Base-by-base conservation (phyloP, 805 yeast genomes). In the Wickerhamiella musiphila region DNA sequence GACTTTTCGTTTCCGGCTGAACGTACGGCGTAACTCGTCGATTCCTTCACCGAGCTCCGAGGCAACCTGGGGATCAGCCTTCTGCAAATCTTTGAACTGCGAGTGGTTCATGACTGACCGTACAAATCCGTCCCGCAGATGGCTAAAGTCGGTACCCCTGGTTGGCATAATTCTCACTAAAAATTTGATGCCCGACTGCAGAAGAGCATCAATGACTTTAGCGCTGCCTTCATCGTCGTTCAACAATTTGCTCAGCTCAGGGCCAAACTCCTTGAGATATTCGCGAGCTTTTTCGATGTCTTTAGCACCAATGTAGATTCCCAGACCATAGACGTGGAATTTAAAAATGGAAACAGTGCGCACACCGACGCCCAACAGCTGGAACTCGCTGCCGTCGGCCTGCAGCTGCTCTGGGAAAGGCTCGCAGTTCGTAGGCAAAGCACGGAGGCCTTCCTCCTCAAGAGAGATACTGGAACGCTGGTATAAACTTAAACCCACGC, bases 91-190 rank as follows among this genome's bases (percentile, higher is more conserved):
- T 41, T 71, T 71, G 32, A 75, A 68, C 37, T 63, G 56, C 2
- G 76, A 71, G 46, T 70, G 70, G 22, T 81, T 76, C 51, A 74
- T 60, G 29, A 81, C 67, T 13, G 93, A 71, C 50, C 84, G 75
- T 30, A 82, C 67, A 38, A 90, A 67, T 0, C 96, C 96, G 49
- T 90, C 96, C 42, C 78, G 68, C 46, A 86, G 56, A 50, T 90
- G 96, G 40, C 72, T 71, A 54, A 78, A 83, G 54, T 86, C 95
- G 1, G 96, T 86, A 52, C 78, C 82, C 49, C 94, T 68, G 12
- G 76, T 72, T 0, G 98, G 95, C 8, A 77, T 73, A 36, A 86
- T 74, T 40, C 93, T 63, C 17, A 83, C 74, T 28, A 73, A 59
- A 43, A 82, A 65, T 35, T 71, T 65, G 22, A 76, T 66, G 10